Percentiles rank a stretch among this genome's conserved stretches.
Evolutionary conservation across 805 yeast genomes (phyloP).

Genomic region (Schwanniomyces occidentalis): DNA sequence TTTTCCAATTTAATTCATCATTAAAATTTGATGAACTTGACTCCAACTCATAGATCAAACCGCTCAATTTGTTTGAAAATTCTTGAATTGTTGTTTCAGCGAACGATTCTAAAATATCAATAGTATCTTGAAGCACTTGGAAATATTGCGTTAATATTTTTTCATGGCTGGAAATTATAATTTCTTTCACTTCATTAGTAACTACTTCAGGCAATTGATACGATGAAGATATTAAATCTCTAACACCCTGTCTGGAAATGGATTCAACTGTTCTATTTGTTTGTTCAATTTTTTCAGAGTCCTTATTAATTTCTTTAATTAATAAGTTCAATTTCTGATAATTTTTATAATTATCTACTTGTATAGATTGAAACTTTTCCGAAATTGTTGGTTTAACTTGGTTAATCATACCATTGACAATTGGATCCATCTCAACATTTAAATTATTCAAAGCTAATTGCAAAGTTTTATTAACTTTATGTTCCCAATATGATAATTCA

Average conservation of each 20-base stretch:
- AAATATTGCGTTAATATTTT: slow-evolving; percentile 30
- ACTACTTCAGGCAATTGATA: slow-evolving; percentile 22
- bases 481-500: slow-evolving; percentile 34
- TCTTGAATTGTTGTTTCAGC: slow-evolving; percentile 66
- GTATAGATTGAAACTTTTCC: slow-evolving; percentile 26
- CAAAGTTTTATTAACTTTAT: slow-evolving; percentile 33
- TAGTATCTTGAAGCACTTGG: slow-evolving; percentile 38
- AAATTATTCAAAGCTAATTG: slow-evolving; percentile 34
- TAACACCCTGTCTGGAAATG: slow-evolving; percentile 34
- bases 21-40: slow-evolving; percentile 12
- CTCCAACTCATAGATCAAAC: slow-evolving; percentile 20
- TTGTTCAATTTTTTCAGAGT: slow-evolving; percentile 28
- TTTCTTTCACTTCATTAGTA: slow-evolving; percentile 21
- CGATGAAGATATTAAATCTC: slow-evolving; percentile 31
- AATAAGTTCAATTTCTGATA: slow-evolving; percentile 32
- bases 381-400: slow-evolving; percentile 24
- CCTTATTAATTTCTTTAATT: slow-evolving; percentile 34
- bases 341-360: slow-evolving; percentile 24
- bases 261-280: slow-evolving; percentile 13
- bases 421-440: slow-evolving; percentile 30
- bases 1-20: slow-evolving; percentile 39
- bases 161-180: slow-evolving; percentile 27
- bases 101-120: slow-evolving; percentile 74
- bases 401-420: slow-evolving; percentile 23
- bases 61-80: slow-evolving; percentile 60